A percentile compares a stretch with the other conserved stretches of the same genome.
These are phyloP conservation scores for Filobasidium floriforme DNA, from an alignment of 768 basidiomycete species.

Conservation along the genomic window DNA sequence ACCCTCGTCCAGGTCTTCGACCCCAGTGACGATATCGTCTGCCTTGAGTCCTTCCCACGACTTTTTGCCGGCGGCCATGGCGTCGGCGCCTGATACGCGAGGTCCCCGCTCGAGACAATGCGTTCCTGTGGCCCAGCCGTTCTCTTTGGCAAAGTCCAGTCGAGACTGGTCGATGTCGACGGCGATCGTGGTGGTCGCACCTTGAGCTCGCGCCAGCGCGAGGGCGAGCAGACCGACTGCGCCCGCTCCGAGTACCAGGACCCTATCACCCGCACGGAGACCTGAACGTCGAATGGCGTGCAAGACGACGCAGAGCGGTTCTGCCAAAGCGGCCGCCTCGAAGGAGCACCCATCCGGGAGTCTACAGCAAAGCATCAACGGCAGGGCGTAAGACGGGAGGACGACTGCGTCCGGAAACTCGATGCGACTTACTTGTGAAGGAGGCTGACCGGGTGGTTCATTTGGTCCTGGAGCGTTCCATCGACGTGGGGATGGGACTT, in stretches of 20 bases:
- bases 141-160: slow-evolving; percentile 64
- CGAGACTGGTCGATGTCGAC: slow-evolving; percentile 78
- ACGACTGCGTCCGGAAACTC: slow-evolving; percentile 8
- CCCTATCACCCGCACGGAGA: slow-evolving; percentile 53
- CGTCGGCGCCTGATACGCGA: slow-evolving; percentile 36
- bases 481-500: slow-evolving; percentile 89
- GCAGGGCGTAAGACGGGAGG: neutral
- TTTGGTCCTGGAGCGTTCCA: slow-evolving; percentile 75
- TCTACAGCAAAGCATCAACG: neutral
- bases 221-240: slow-evolving; percentile 87
- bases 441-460: slow-evolving; percentile 81
- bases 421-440: slow-evolving; percentile 70
- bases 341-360: slow-evolving; percentile 17
- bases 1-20: slow-evolving; percentile 60
- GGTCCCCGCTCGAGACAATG: slow-evolving; percentile 56
- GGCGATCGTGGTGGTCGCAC: slow-evolving; percentile 65
- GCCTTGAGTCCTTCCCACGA: slow-evolving; percentile 40
- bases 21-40: slow-evolving; percentile 56
- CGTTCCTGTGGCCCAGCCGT: slow-evolving; percentile 71
- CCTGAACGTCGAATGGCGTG: slow-evolving; percentile 53
- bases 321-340: slow-evolving; percentile 67
- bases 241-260: slow-evolving; percentile 86
- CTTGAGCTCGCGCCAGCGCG: slow-evolving; percentile 61
- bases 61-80: slow-evolving; percentile 34
- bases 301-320: slow-evolving; percentile 86